phyloP scores from a whole-genome alignment of 2,329 filamentous ascomycete species.

The Arachnomyces sp. region DNA sequence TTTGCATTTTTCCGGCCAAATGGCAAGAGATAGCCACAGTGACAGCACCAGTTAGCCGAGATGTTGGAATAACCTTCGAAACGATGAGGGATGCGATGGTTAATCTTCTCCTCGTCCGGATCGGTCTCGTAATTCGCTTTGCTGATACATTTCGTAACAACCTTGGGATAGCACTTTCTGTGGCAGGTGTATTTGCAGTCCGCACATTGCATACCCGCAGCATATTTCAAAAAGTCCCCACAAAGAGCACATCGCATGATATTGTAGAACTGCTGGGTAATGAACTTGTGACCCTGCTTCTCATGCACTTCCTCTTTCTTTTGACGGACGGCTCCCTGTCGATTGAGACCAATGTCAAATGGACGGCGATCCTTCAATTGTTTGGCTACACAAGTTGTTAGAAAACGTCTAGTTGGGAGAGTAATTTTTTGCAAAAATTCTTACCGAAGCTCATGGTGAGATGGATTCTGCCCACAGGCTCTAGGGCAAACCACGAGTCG shows the following conservation, averaged over 20 bases:
- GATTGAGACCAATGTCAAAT: slow-evolving; percentile 82
- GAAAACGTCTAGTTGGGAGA: neutral
- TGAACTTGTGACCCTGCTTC: slow-evolving; percentile 98
- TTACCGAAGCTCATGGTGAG: slow-evolving; percentile 76
- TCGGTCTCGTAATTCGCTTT: slow-evolving; percentile 98
- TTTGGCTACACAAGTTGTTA: slow-evolving; percentile 51
- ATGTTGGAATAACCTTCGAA: slow-evolving; percentile 97
- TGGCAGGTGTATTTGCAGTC: slow-evolving; percentile 99
- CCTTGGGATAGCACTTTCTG: slow-evolving; percentile 91
- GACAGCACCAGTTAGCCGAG: slow-evolving; percentile 98
- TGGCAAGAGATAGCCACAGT: slow-evolving; percentile 92
- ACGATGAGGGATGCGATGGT: slow-evolving; percentile 95
- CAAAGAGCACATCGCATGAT: slow-evolving; percentile 99
- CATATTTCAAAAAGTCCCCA: slow-evolving; percentile 97
- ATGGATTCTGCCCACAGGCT: slow-evolving; percentile 88
- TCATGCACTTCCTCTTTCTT: slow-evolving; percentile 97
- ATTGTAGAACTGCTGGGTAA: slow-evolving; percentile 98
- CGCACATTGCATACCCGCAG: slow-evolving; percentile 96
- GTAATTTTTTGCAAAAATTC: slow-evolving; percentile 13
- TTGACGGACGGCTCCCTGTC: slow-evolving; percentile 93
- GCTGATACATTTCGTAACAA: slow-evolving; percentile 99
- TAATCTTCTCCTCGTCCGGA: slow-evolving; percentile 98
- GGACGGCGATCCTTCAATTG: slow-evolving; percentile 74
- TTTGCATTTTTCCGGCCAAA: slow-evolving; percentile 92
- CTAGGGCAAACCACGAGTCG: slow-evolving; percentile 93